These are phyloP conservation scores for Thermothelomyces thermophilus DNA, from an alignment of 2,329 filamentous ascomycete species.

Conservation along the genomic window DNA sequence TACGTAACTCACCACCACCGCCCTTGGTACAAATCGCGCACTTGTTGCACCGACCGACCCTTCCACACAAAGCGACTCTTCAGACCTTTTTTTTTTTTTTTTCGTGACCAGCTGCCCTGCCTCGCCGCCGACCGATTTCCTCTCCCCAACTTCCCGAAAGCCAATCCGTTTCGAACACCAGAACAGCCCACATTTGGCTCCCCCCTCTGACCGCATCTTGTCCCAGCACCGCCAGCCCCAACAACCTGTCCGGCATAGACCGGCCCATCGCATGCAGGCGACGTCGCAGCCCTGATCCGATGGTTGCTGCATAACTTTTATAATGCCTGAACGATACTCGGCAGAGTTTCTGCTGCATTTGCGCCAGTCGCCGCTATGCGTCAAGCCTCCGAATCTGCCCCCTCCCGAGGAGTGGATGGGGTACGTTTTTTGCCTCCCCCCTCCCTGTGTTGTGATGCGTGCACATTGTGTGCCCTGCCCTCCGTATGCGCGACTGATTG, in stretches of 20 bases:
- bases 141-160: neutral
- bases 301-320: constrained; percentile 20
- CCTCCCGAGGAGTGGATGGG: constrained; percentile 96
- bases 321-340: constrained; percentile 61
- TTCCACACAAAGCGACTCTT: neutral
- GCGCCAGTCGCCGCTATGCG: constrained; percentile 74
- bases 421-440: constrained; percentile 43
- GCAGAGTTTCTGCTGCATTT: constrained; percentile 69
- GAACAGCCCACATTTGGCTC: neutral
- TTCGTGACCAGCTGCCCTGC: neutral
- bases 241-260: neutral
- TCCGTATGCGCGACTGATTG: neutral
- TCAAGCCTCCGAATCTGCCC: constrained; percentile 71
- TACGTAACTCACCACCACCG: neutral
- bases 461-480: neutral
- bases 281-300: constrained; percentile 5
- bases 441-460: neutral
- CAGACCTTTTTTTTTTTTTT: too few species aligned
- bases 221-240: neutral
- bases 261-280: constrained; percentile 1
- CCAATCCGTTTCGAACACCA: constrained; percentile 1
- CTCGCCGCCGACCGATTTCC: neutral
- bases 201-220: constrained; percentile 4
- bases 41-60: neutral
- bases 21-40: constrained; percentile 11